A percentile compares a stretch with the other conserved stretches of the same genome.
phyloP scores from a whole-genome alignment of 805 yeast genomes.

The Candida oleophila region DNA sequence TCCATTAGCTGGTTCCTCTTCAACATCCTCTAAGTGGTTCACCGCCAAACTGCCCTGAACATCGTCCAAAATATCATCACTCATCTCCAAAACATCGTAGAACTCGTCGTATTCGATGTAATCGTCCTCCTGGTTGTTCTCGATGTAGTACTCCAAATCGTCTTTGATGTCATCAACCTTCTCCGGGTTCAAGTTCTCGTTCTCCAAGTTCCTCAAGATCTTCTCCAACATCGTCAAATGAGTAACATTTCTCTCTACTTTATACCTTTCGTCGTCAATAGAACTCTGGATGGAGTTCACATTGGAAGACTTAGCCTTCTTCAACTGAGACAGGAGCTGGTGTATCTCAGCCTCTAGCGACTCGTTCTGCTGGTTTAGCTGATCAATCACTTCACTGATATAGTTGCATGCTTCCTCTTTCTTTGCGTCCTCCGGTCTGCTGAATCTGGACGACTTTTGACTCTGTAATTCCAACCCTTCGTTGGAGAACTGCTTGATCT shows the following conservation, averaged over 20 bases:
- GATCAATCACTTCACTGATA: slow-evolving; percentile 70
- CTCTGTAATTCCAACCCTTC: slow-evolving; percentile 81
- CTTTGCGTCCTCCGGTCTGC: slow-evolving; percentile 78
- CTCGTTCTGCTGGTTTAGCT: slow-evolving; percentile 78
- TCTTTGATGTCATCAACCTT: slow-evolving; percentile 76
- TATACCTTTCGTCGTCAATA: slow-evolving; percentile 60
- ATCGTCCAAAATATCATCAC: slow-evolving; percentile 37
- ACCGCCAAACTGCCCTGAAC: slow-evolving; percentile 24
- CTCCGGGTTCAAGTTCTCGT: slow-evolving; percentile 77
- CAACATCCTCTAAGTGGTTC: slow-evolving; percentile 7
- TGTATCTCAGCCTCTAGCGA: slow-evolving; percentile 66
- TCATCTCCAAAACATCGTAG: slow-evolving; percentile 81
- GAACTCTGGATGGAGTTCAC: slow-evolving; percentile 44
- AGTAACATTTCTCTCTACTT: slow-evolving; percentile 70
- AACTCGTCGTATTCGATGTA: slow-evolving; percentile 92
- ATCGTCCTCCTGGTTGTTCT: slow-evolving; percentile 88
- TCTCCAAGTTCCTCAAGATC: slow-evolving; percentile 72
- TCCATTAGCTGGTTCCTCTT: neutral
- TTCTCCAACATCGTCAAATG: slow-evolving; percentile 79
- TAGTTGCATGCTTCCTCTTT: slow-evolving; percentile 72
- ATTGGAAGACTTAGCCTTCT: slow-evolving; percentile 55
- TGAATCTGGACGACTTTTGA: slow-evolving; percentile 35
- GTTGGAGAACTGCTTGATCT: slow-evolving; percentile 89
- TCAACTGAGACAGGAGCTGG: slow-evolving; percentile 27
- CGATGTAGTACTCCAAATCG: slow-evolving; percentile 90